Conservation (phyloP, 2,329 filamentous ascomycete genomes). For the Neonectria hederae region DNA sequence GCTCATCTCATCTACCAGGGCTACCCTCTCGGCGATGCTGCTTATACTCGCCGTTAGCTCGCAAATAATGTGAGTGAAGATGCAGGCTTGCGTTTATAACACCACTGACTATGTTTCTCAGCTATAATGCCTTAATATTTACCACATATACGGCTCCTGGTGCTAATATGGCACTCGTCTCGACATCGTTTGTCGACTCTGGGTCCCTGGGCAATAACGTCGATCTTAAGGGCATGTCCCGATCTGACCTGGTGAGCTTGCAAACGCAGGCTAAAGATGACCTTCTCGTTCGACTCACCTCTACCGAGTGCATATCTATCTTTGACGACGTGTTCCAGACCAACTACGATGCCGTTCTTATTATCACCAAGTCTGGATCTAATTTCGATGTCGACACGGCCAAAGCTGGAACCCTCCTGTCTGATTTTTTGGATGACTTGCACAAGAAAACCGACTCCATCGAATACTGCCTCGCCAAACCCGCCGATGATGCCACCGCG, state of each 20-base stretch:
- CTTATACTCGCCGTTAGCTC: conserved; percentile 54
- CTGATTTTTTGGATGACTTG: conserved; percentile 17
- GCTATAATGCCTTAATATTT: conserved; percentile 63
- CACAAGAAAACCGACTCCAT: conserved; percentile 18
- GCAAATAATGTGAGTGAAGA: conserved; percentile 59
- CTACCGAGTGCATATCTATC: conserved; percentile 20
- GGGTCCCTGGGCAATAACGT: conserved; percentile 11
- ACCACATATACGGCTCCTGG: conserved; percentile 48
- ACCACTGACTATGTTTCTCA: conserved; percentile 32
- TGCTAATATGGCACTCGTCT: conserved; percentile 27
- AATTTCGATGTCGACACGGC: conserved; percentile 48
- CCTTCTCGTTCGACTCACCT: conserved; percentile 18
- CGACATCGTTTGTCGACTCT: conserved; percentile 25
- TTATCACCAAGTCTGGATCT: conserved; percentile 20
- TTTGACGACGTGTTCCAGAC: conserved; percentile 28
- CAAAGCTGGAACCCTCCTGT: conserved; percentile 38
- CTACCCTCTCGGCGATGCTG: conserved; percentile 50
- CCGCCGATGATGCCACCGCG: conserved; percentile 17
- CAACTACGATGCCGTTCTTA: conserved; percentile 22
- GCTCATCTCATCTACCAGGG: conserved; percentile 54
- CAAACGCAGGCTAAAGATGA: conserved; percentile 24
- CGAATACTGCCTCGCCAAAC: conserved; percentile 29
- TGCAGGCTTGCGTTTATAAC: background rate
- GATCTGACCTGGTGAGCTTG: conserved; percentile 17
- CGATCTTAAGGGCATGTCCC: conserved; percentile 21